Percentiles rank a stretch among this genome's conserved stretches.
These are phyloP conservation scores for Saturnispora mendoncae DNA, from an alignment of 805 yeast genomes.

Conservation along the genomic window DNA sequence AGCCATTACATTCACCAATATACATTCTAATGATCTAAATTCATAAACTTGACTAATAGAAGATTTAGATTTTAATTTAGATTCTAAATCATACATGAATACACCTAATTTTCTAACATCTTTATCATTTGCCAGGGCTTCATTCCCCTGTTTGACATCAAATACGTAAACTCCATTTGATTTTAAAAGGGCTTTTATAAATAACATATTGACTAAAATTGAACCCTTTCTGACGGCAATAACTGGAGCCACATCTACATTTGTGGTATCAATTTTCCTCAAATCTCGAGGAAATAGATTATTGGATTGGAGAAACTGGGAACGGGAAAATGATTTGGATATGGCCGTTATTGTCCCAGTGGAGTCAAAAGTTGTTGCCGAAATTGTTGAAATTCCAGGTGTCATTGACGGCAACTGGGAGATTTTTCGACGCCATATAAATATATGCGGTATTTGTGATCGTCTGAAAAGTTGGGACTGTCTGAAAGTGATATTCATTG, in stretches of 20 bases:
- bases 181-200: constrained; percentile 84
- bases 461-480: background rate
- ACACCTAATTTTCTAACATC: constrained; percentile 65
- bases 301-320: constrained; percentile 61
- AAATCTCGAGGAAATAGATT: constrained; percentile 78
- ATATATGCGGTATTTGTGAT: background rate
- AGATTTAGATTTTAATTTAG: constrained; percentile 43
- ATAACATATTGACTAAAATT: constrained; percentile 72
- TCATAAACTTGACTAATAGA: constrained; percentile 52
- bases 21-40: constrained; percentile 74
- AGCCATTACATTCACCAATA: constrained; percentile 72
- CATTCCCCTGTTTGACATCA: constrained; percentile 40
- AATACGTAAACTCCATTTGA: constrained; percentile 73
- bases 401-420: constrained; percentile 28
- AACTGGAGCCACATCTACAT: constrained; percentile 79
- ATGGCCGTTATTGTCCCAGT: constrained; percentile 62
- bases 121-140: background rate
- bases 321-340: constrained; percentile 64
- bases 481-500: background rate
- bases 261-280: constrained; percentile 68
- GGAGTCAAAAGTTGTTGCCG: constrained; percentile 74
- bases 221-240: constrained; percentile 73
- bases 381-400: constrained; percentile 45
- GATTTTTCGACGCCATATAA: constrained; percentile 6
- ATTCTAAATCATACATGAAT: constrained; percentile 76